These are phyloP conservation scores for Aspergillus ibericus DNA, from an alignment of 2,329 filamentous ascomycete genomes.

Conservation along the genomic window DNA sequence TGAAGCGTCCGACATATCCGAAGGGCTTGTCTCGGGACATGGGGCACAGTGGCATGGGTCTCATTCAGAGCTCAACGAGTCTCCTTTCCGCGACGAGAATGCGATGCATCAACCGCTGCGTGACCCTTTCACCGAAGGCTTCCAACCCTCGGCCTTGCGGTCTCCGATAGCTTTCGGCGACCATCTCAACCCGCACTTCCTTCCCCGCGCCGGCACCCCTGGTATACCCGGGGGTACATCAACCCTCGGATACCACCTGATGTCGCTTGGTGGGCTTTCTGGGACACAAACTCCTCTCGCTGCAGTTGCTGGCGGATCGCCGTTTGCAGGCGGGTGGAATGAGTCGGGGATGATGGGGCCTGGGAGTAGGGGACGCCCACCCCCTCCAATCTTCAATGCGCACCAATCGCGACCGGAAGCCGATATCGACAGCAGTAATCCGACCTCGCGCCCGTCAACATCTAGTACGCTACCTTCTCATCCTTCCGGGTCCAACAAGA, in stretches of 20 bases:
- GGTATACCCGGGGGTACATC: slow-evolving; percentile 52
- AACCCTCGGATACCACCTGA: slow-evolving; percentile 51
- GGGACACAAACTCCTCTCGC: slow-evolving; percentile 51
- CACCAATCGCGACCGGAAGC: slow-evolving; percentile 31
- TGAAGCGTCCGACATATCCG: slow-evolving; percentile 37
- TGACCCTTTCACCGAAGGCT: slow-evolving; percentile 30
- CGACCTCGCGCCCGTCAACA: slow-evolving; percentile 46
- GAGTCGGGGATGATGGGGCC: slow-evolving; percentile 28
- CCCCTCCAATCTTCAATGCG: slow-evolving; percentile 12
- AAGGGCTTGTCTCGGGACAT: slow-evolving; percentile 32
- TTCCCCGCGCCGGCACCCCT: slow-evolving; percentile 48
- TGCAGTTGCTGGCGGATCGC: slow-evolving; percentile 45
- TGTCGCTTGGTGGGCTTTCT: slow-evolving; percentile 49
- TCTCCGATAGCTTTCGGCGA: slow-evolving; percentile 40
- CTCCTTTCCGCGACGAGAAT: slow-evolving; percentile 33
- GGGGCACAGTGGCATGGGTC: slow-evolving; percentile 21
- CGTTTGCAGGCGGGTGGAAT: slow-evolving; percentile 41
- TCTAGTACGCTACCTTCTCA: slow-evolving; percentile 38
- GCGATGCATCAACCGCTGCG: slow-evolving; percentile 28
- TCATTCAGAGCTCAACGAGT: slow-evolving; percentile 26
- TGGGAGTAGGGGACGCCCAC: slow-evolving; percentile 17
- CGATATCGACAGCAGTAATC: slow-evolving; percentile 38
- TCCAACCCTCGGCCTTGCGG: slow-evolving; percentile 34
- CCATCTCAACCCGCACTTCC: slow-evolving; percentile 42
- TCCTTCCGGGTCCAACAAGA: slow-evolving; percentile 31